Evolutionary conservation across 148 eudicot genomes (phyloP).

Genomic region (Cornus suecica): DNA sequence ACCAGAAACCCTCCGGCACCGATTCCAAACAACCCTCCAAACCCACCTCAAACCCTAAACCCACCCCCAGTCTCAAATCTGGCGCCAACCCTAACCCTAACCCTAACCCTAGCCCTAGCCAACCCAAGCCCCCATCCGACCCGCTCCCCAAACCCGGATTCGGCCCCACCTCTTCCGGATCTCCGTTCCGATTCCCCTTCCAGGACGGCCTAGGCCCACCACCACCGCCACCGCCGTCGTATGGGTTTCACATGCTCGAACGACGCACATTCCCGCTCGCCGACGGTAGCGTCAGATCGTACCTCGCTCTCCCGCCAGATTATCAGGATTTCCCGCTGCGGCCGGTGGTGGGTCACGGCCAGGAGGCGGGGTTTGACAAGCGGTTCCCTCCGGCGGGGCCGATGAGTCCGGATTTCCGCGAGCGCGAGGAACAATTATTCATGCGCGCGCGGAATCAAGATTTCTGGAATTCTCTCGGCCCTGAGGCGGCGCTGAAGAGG

Average conservation of each 20-base stretch:
- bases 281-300: slow-evolving; percentile 73
- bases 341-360: slow-evolving; percentile 14
- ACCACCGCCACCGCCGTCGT: slow-evolving; percentile 58
- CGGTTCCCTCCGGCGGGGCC: slow-evolving; percentile 39
- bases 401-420: slow-evolving; percentile 53
- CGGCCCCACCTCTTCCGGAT: slow-evolving; percentile 18
- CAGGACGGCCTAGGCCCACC: slow-evolving; percentile 35
- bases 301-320: slow-evolving; percentile 82
- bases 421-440: slow-evolving; percentile 21
- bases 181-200: slow-evolving; percentile 24
- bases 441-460: slow-evolving; percentile 32
- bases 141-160: slow-evolving; percentile 16
- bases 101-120: slow-evolving; percentile 28
- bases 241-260: slow-evolving; percentile 92
- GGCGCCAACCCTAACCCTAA: too few relatives aligned
- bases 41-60: slow-evolving; percentile 27
- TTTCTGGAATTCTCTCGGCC: slow-evolving; percentile 40
- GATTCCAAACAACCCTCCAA: slow-evolving; percentile 23
- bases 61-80: slow-evolving; percentile 29
- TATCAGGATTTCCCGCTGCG: slow-evolving; percentile 57
- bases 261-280: slow-evolving; percentile 64
- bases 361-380: slow-evolving; percentile 23
- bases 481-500: slow-evolving; percentile 52
- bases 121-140: slow-evolving; percentile 15
- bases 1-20: slow-evolving; percentile 24